phyloP scores from a whole-genome alignment of 106 monocot genomes.

The Platanthera zijinensis region DNA sequence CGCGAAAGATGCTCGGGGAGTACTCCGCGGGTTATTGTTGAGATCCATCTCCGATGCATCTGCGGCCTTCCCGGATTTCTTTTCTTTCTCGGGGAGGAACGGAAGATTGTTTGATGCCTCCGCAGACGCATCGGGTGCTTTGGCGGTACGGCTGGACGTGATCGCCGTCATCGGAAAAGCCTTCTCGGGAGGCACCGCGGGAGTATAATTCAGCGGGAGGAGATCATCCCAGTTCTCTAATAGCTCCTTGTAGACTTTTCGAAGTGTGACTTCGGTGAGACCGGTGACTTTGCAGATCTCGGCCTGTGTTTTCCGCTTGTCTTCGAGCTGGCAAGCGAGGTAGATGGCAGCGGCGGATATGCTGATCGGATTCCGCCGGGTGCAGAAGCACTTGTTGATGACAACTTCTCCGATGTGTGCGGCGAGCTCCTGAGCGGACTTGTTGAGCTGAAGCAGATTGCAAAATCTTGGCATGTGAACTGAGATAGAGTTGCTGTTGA shows the following conservation, averaged over 20 bases:
- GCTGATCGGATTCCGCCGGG: conserved; percentile 93
- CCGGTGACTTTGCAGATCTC: conserved; percentile 99
- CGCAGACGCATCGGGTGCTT: conserved; percentile 25
- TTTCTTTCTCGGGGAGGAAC: conserved; percentile 38
- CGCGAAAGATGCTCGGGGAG: conserved; percentile 16
- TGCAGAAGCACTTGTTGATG: conserved; percentile 96
- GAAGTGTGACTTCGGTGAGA: conserved; percentile 91
- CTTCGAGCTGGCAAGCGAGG: conserved; percentile 93
- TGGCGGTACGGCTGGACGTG: conserved; percentile 48
- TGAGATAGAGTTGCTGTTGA: conserved; percentile 97
- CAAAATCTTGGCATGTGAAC: conserved; percentile 99
- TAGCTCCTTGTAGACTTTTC: conserved; percentile 96
- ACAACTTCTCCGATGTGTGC: conserved; percentile 98
- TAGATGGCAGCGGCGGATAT: conserved; percentile 97
- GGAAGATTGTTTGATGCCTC: conserved; percentile 25
- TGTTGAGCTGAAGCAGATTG: conserved; percentile 93
- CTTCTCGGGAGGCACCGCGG: conserved; percentile 88
- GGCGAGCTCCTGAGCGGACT: conserved; percentile 99
- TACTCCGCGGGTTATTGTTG: conserved; percentile 8
- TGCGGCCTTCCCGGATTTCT: conserved; percentile 18
- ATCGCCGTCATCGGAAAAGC: conserved; percentile 90
- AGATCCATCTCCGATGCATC: conserved; percentile 23
- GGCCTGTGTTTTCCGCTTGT: conserved; percentile 97
- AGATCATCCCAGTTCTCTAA: conserved; percentile 96
- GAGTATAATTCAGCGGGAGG: conserved; percentile 84